A percentile compares a stretch with the other conserved stretches of the same genome.
phyloP scores from a whole-genome alignment of 805 yeast genomes.

The Hanseniaspora clermontiae region DNA sequence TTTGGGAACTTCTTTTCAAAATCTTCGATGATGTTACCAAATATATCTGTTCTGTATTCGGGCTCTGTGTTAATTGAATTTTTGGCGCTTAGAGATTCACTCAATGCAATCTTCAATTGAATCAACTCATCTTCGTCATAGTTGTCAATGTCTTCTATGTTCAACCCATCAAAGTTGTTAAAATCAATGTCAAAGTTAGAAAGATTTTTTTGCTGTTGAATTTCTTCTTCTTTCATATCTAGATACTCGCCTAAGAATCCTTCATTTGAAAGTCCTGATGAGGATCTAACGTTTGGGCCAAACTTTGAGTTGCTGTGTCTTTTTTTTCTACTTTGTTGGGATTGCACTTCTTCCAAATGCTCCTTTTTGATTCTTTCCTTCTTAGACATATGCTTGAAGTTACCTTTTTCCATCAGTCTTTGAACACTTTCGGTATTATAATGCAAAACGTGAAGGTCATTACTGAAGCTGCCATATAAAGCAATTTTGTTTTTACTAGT shows the following conservation, averaged over 20 bases:
- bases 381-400: background rate
- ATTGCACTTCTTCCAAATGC: constrained; percentile 5
- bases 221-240: constrained; percentile 15
- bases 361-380: constrained; percentile 5
- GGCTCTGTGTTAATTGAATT: background rate
- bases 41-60: background rate
- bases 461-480: constrained; percentile 7
- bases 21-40: constrained; percentile 5
- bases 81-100: constrained; percentile 22
- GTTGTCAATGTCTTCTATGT: background rate
- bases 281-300: background rate
- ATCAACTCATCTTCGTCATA: constrained; percentile 24
- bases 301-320: background rate
- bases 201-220: constrained; percentile 21
- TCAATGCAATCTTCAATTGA: constrained; percentile 25
- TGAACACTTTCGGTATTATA: constrained; percentile 9
- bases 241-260: constrained; percentile 17
- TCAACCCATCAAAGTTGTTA: background rate
- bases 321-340: background rate
- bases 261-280: background rate
- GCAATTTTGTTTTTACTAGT: constrained; percentile 6
- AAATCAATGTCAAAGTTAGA: constrained; percentile 19
- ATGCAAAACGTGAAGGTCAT: constrained; percentile 7
- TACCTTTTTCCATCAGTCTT: constrained; percentile 5
- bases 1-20: constrained; percentile 5